Evolutionary conservation across 805 yeast genomes (phyloP).

Genomic region (Myxozyma lipomycoides): DNA sequence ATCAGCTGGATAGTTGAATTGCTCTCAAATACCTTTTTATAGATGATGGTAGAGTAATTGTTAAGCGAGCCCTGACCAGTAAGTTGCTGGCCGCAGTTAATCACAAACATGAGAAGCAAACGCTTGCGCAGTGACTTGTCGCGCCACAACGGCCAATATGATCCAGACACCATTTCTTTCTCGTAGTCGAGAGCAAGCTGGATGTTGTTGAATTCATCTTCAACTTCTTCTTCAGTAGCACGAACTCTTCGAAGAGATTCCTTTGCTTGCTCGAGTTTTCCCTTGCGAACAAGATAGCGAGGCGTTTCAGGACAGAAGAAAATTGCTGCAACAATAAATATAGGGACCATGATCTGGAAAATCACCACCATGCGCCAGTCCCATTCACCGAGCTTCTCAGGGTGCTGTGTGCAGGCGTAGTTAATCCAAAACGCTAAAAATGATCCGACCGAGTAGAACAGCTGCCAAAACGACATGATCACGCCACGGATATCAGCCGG

Average conservation of each 20-base stretch:
- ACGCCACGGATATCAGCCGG: slow-evolving; percentile 31
- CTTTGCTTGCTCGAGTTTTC: slow-evolving; percentile 31
- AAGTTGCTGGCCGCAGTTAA: slow-evolving; percentile 30
- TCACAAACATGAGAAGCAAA: slow-evolving; percentile 7
- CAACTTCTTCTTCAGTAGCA: slow-evolving; percentile 37
- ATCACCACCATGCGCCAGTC: slow-evolving; percentile 47
- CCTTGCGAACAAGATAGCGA: slow-evolving; percentile 40
- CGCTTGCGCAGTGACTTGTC: slow-evolving; percentile 15
- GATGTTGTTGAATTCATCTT: slow-evolving; percentile 40
- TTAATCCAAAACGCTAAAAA: slow-evolving; percentile 37
- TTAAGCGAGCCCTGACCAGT: slow-evolving; percentile 47
- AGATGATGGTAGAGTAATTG: slow-evolving; percentile 46
- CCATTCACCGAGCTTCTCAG: slow-evolving; percentile 39
- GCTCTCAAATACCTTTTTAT: slow-evolving; percentile 45
- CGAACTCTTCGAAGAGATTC: slow-evolving; percentile 26
- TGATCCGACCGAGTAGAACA: slow-evolving; percentile 36
- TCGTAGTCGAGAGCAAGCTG: slow-evolving; percentile 33
- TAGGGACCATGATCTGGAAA: slow-evolving; percentile 49
- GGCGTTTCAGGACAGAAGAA: slow-evolving; percentile 51
- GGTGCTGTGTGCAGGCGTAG: slow-evolving; percentile 41
- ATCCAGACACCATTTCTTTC: slow-evolving; percentile 40
- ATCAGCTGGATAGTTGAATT: slow-evolving; percentile 44
- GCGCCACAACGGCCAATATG: slow-evolving; percentile 8
- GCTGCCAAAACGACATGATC: slow-evolving; percentile 30
- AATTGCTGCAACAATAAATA: slow-evolving; percentile 41